Percentiles rank a stretch among this genome's conserved stretches.
These are phyloP conservation scores for Flaveria linearis DNA, from an alignment of 129 eudicot genomes.

Conservation along the genomic window DNA sequence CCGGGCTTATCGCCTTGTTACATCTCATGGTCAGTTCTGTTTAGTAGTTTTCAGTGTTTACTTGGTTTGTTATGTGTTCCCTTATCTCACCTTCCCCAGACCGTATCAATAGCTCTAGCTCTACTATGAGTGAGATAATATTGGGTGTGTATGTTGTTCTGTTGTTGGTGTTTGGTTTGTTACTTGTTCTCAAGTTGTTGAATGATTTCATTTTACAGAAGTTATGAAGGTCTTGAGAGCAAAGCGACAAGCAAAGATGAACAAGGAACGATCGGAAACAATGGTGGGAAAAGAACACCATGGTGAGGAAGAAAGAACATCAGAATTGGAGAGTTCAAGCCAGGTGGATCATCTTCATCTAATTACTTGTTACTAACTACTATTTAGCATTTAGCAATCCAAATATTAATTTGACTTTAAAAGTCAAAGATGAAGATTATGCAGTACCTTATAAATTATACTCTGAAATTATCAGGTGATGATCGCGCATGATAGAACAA, in stretches of 20 bases:
- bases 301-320: slow-evolving; percentile 35
- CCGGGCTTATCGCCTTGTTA: slow-evolving; percentile 77
- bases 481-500: slow-evolving; percentile 43
- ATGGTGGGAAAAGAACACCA: slow-evolving; percentile 35
- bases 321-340: slow-evolving; percentile 37
- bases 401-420: background rate
- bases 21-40: slow-evolving; percentile 69
- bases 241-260: slow-evolving; percentile 69
- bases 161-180: too few species aligned
- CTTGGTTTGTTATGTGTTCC: too few species aligned
- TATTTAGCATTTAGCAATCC: background rate
- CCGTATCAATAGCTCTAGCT: too few species aligned
- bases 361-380: background rate
- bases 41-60: too few species aligned
- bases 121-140: too few species aligned
- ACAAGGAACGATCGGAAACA: slow-evolving; percentile 43
- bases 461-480: slow-evolving; percentile 36
- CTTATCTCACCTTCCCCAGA: too few species aligned
- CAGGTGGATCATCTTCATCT: slow-evolving; percentile 41
- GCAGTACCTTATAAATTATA: background rate
- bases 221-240: slow-evolving; percentile 82
- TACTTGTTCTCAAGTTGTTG: too few species aligned
- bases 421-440: slow-evolving; percentile 33
- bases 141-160: too few species aligned
- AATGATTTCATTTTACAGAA: slow-evolving; percentile 46